Evolutionary conservation across 75 land plant genomes (phyloP).

Genomic region (Picea glauca): DNA sequence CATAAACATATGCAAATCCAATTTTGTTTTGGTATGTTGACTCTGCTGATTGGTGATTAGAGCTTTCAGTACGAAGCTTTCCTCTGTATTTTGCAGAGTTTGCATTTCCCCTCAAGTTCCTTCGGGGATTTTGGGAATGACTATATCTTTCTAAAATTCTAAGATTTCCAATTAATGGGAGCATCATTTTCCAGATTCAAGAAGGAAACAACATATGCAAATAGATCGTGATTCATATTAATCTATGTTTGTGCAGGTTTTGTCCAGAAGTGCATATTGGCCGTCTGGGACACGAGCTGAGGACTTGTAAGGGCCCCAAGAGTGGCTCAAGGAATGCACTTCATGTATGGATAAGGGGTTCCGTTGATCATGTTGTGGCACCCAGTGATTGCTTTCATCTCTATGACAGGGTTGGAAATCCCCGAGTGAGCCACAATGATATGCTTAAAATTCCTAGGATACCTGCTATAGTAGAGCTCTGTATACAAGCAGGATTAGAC

Average conservation of each 20-base stretch:
- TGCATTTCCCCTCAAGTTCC: neutral
- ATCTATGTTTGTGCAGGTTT: conserved; percentile 23
- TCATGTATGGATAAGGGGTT: conserved; percentile 57
- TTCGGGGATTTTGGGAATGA: neutral
- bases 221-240: neutral
- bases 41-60: too few species aligned
- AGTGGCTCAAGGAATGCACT: conserved; percentile 16
- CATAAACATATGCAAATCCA: too few species aligned
- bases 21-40: neutral
- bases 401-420: conserved; percentile 34
- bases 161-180: neutral
- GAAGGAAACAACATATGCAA: neutral
- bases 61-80: too few species aligned
- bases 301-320: conserved; percentile 33
- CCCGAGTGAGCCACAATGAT: conserved; percentile 46
- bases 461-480: conserved; percentile 71
- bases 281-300: conserved; percentile 48
- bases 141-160: too few species aligned
- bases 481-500: conserved; percentile 64
- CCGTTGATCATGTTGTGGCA: conserved; percentile 49
- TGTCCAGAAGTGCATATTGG: conserved; percentile 73
- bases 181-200: neutral
- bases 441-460: conserved; percentile 50
- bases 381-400: conserved; percentile 65
- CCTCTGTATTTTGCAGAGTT: too few species aligned